Evolutionary conservation across 2,329 filamentous ascomycete genomes (phyloP), one percentile per base, ranked within the genome.

Genomic region (Colletotrichum graminicola): DNA sequence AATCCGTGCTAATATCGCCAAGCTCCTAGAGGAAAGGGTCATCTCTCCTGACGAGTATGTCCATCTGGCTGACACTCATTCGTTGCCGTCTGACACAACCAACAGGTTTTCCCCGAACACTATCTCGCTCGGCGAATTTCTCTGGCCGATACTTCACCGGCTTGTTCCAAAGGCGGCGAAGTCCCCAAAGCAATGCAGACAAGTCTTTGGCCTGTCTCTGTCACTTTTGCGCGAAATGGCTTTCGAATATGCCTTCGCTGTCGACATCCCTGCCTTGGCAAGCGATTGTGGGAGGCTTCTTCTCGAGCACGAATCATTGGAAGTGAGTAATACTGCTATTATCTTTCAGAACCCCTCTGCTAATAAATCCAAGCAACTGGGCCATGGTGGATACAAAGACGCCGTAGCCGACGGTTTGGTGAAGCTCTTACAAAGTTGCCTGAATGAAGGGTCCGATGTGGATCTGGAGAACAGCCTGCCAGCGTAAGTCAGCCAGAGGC

Each of bases 81-180:
- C 32, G 34, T 23, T 60, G 59, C 71, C 41, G 69, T 41, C 45
- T 23, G 0, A 36, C 34, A 36, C 32, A 75, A 63, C 61, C 72
- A 71, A 77, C 68, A 73, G 75, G 71, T 73, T 75, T 6, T 73
- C 74, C 18, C 77, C 82, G 16, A 76, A 76, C 12, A 76, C 82
- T 3, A 72, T 78, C 3, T 80, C 82, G 16, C 84, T 87, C 65
- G 80, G 82, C 18, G 77, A 81, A 21, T 81, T 84, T 43, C 84
- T 88, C 71, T 88, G 86, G 86, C 83, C 85, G 1, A 73, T 84
- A 11, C 73, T 84, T 12, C 78, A 79, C 10, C 76, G 76, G 16
- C 76, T 85, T 36, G 75, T 86, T 8, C 79, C 78, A 21, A 76
- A 77, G 60, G 83, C 82, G 29, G 76, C 78, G 4, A 59, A 43